phyloP scores from a whole-genome alignment of 192 early-diverging fungal species.

The Coemansia sp. region DNA sequence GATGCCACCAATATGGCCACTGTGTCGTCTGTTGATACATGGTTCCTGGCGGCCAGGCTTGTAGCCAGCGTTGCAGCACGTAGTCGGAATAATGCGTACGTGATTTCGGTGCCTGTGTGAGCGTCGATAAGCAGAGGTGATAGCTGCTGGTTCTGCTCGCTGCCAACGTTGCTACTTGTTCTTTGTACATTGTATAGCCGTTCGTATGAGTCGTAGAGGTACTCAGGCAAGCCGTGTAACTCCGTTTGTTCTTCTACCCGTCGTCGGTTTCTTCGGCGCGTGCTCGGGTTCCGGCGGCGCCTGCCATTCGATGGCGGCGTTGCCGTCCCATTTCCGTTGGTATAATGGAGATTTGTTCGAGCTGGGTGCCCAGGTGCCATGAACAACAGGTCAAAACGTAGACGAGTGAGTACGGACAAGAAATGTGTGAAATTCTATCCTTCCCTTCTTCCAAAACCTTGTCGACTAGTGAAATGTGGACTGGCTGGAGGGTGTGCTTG shows the following conservation, averaged over 20 bases:
- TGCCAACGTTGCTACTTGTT: neutral
- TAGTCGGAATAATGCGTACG: conserved; percentile 11
- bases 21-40: conserved; percentile 7
- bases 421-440: neutral
- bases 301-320: conserved; percentile 6
- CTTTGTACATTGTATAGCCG: conserved; percentile 8
- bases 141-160: conserved; percentile 2
- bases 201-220: conserved; percentile 25
- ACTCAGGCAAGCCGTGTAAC: conserved; percentile 28
- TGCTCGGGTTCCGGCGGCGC: conserved; percentile 7
- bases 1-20: conserved; percentile 26
- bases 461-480: neutral
- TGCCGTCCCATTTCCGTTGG: conserved; percentile 11
- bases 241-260: neutral
- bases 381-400: neutral
- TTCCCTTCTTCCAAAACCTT: neutral
- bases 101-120: conserved; percentile 13
- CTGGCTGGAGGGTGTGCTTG: neutral
- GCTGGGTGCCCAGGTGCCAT: conserved; percentile 29
- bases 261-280: neutral
- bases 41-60: conserved; percentile 13
- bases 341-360: neutral
- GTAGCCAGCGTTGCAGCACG: conserved; percentile 13
- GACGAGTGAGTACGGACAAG: neutral
- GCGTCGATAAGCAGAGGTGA: conserved; percentile 33